Evolutionary conservation across 495 filamentous ascomycete species (phyloP).

Genomic region (Penicillium parvum): DNA sequence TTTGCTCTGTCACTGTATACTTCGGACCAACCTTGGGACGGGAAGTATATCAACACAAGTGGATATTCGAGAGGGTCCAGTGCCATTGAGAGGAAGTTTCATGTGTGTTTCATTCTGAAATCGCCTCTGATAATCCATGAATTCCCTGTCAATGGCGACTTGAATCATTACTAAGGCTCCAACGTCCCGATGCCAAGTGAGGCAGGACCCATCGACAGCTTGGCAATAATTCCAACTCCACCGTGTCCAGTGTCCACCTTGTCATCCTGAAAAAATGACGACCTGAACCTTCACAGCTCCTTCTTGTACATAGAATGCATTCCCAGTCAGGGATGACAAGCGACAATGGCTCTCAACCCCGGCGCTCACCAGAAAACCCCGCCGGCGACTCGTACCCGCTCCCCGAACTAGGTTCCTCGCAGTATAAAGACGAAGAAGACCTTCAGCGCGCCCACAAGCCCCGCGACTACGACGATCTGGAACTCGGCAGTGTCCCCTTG

Average conservation of each 20-base stretch:
- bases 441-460: neutral
- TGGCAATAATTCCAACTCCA: neutral
- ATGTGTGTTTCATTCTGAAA: too few relatives aligned
- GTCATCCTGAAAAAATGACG: conserved; percentile 6
- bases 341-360: neutral
- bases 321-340: conserved; percentile 3
- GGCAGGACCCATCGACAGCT: neutral
- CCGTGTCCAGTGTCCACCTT: too few relatives aligned
- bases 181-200: too few relatives aligned
- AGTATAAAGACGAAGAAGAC: conserved; percentile 15
- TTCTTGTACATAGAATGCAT: conserved; percentile 11
- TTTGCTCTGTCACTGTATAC: too few relatives aligned
- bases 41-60: too few relatives aligned
- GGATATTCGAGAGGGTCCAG: too few relatives aligned
- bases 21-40: too few relatives aligned
- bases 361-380: neutral
- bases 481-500: conserved; percentile 21
- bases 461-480: conserved; percentile 14
- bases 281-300: neutral
- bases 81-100: too few relatives aligned
- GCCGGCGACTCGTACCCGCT: conserved; percentile 2
- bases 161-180: conserved; percentile 10
- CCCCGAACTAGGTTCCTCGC: conserved; percentile 10
- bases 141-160: neutral
- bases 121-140: neutral